A percentile compares a stretch with the other conserved stretches of the same genome.
phyloP scores from a whole-genome alignment of 371 early-diverging fungal species.

The Circinella minor region DNA sequence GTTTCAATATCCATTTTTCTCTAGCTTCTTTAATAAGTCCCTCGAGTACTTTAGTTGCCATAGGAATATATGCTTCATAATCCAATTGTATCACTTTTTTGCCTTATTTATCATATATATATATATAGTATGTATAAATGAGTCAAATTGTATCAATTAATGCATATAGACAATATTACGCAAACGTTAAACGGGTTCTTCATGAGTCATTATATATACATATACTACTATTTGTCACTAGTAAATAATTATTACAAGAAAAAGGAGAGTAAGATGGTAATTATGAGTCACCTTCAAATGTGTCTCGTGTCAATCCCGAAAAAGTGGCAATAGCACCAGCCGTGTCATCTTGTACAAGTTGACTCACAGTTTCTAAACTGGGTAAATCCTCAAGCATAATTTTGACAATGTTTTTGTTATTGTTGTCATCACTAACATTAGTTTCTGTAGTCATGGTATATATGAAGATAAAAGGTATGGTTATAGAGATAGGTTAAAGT shows the following conservation, averaged over 20 bases:
- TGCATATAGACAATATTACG: constrained; percentile 59
- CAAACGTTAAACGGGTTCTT: constrained; percentile 54
- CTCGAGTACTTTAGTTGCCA: constrained; percentile 75
- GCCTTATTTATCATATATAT: constrained; percentile 28
- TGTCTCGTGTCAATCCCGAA: constrained; percentile 83
- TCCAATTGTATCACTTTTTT: constrained; percentile 74
- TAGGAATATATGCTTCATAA: constrained; percentile 84
- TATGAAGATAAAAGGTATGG: not conserved
- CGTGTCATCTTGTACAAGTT: constrained; percentile 63
- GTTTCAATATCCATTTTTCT: constrained; percentile 64
- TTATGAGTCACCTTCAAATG: constrained; percentile 69
- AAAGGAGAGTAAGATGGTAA: not conserved
- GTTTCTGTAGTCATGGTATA: not conserved
- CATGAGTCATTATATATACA: not conserved
- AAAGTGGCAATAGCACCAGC: constrained; percentile 89
- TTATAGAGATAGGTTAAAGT: not conserved
- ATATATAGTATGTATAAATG: not conserved
- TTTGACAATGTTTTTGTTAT: constrained; percentile 30
- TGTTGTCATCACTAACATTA: not conserved
- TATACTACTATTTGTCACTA: not conserved
- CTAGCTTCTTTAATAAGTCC: constrained; percentile 66
- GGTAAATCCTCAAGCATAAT: constrained; percentile 54
- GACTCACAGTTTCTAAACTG: constrained; percentile 48
- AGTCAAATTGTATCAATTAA: constrained; percentile 38
- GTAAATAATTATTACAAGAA: not conserved